Percentiles rank a stretch among this genome's conserved stretches.
Evolutionary conservation across 1,284 basidiomycete species (phyloP).

Genomic region (Cryptococcus sp.): DNA sequence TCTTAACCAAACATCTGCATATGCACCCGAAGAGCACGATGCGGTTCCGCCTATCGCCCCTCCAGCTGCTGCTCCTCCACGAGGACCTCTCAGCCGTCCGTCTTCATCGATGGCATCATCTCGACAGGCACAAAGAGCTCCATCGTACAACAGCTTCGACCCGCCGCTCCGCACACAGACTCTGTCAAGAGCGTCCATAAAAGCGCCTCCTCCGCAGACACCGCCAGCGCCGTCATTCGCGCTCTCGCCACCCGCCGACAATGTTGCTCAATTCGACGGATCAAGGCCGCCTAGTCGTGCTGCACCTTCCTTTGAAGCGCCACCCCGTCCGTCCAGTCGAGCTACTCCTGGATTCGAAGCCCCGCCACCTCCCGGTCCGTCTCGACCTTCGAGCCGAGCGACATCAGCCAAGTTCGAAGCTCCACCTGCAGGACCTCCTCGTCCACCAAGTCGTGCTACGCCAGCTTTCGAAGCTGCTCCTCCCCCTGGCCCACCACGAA

Average conservation of each 20-base stretch:
- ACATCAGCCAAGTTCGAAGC: no score
- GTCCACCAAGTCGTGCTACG: not conserved
- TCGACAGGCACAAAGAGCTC: not conserved
- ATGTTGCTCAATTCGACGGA: no score
- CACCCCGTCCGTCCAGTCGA: no score
- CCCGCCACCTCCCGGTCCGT: no score
- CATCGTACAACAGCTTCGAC: conserved; percentile 22
- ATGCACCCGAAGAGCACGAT: not conserved
- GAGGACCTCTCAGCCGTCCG: conserved; percentile 2
- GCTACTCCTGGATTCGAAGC: no score
- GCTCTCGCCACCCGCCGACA: no score
- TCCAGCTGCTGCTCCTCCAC: not conserved
- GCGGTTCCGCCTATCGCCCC: no score
- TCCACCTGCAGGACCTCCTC: conserved; percentile 5
- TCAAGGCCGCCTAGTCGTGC: conserved; percentile 1
- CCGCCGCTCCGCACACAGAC: conserved; percentile 19
- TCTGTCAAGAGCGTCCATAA: conserved; percentile 7
- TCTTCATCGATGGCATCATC: conserved; percentile 1
- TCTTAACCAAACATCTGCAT: no score
- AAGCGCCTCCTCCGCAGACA: not conserved
- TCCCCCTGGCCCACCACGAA: not conserved
- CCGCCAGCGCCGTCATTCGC: not conserved
- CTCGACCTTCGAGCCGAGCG: no score
- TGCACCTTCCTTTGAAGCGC: no score
- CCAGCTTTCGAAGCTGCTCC: no score